Base-by-base conservation (phyloP, 1,139 yeast species). In the Scheffersomyces parashehatae region DNA sequence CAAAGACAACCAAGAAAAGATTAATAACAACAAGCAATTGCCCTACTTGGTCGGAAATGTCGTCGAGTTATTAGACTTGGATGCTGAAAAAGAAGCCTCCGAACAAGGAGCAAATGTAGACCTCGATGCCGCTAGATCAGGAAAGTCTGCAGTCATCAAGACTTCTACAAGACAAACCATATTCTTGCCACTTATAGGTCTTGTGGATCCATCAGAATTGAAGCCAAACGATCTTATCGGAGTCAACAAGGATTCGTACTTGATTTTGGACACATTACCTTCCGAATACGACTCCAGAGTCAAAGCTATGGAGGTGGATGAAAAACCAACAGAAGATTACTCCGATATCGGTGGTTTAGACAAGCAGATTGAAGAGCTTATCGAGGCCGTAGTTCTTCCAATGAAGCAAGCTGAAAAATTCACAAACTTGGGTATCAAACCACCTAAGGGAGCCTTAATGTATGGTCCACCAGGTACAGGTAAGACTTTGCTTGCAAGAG, bases 391-490 rank as follows among this genome's bases (percentile, higher is more conserved):
- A 42, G 99, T 93, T 28, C 78, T 93, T 50, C 99, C 99, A 33
- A 90, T 93, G 98, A 93, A 91, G 66, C 97, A 93, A 64, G 95
- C 97, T 26, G 99, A 95, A 42, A 93, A 93, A 70, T 95, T 93
- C 73, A 87, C 88, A 61, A 84, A 82, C 45, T 75, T 93, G 67
- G 97, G 98, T 42, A 90, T 93, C 58, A 91, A 88, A 65, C 95
- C 99, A 5, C 99, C 99, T 48, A 93, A 93, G 68, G 99, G 99
- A 56, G 99, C 98, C 0, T 75, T 93, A 48, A 93, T 93, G 99
- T 93, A 93, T 65, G 99, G 99, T 8, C 99, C 99, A 13, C 99
- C 99, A 40, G 99, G 99, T 61, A 93, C 99, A 1, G 99, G 99
- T 66, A 93, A 93, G 69, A 93, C 99, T 1, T 76, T 93, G 51